Base-by-base conservation (phyloP, 2,329 filamentous ascomycete genomes). In the Dactylellina parvicollis region DNA sequence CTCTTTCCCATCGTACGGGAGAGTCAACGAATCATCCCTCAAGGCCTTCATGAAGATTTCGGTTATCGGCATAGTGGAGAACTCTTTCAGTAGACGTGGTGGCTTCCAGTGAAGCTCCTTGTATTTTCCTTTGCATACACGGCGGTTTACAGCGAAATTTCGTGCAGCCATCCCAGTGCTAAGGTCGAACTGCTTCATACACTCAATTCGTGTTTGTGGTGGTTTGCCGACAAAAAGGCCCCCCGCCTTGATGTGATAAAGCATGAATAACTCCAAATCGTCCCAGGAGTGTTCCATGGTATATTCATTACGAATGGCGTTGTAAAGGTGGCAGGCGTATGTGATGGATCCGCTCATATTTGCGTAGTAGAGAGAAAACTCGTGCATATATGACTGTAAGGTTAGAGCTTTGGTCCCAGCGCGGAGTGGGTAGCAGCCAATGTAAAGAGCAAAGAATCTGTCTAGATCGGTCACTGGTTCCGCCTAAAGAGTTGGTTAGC, bases 321-420 rank as follows among this genome's bases (percentile, higher is more conserved):
- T 57, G 22, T 57, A 57, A 3, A 57, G 52, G 14, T 57, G 52
- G 12, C 52, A 57, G 14, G 52, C 34, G 20, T 40, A 57, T 20
- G 24, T 42, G 12, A 57, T 42, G 2, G 34, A 28, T 7, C 34
- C 34, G 3, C 18, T 30, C 10, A 30, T 18, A 16, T 57, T 57
- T 7, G 52, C 52, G 24, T 20, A 32, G 4, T 22, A 7, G 34
- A 57, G 1, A n/a, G 28, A 34, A 12, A 26, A 30, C 2, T 26
- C 24, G 16, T 44, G 52, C 38, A 57, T 30, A 16, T 42, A 44
- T 2, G 34, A 40, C 34, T 44, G 42, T n/a, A 57, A 34, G 14
- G 18, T n/a, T 1, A 54, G n/a, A 2, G n/a, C 5, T 36, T 9
- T 36, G 3, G 28, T 16, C 3, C 49, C 49, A 24, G 28, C 28